Base-by-base conservation (phyloP, 495 filamentous ascomycete genomes). In the Aspergillus cristatus region DNA sequence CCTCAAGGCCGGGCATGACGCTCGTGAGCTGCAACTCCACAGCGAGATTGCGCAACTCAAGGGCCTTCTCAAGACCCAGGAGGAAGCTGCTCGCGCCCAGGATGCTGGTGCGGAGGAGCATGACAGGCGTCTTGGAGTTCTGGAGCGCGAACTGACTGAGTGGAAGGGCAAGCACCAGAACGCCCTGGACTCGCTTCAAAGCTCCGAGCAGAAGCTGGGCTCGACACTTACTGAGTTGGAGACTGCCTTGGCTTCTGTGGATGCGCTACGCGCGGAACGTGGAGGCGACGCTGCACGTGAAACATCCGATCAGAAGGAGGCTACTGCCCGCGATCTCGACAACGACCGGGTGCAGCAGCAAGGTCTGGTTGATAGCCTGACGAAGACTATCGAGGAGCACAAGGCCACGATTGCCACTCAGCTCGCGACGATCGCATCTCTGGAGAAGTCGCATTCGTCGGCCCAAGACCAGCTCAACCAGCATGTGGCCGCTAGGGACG, bases 161-260 rank as follows among this genome's bases (percentile, higher is more conserved):
- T 91, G 85, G 81, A 76, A 91, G 55, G 60, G 57, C 22, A 84
- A 81, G 58, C 87, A 97, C 54, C 65, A 79, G 39, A 60, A 60
- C 37, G 78, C 83, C 1, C 57, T 94, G 16, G 71, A 81, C 28
- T 76, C 78, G 5, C 74, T 94, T 63, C 76, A 87, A 45, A 56
- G 65, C 8, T 82, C 83, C 0, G 86, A 95, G 62, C 67, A 72
- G 33, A 67, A 82, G 46, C 76, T 96, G 45, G 68, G 78, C 34
- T 63, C 71, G 26, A 87, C 81, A 2, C 79, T 94, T 24, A 61
- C 59, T 2, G 78, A 86, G 14, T 72, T 97, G 16, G 81, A 93
- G 55, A 55, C 55, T 34, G 63, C 71, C 1, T 38, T 74, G 28
- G 59, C 58, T 15, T 54, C 60, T 3, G 42, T 71, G 13, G 70